Percentiles rank a stretch among this genome's conserved stretches.
These are phyloP conservation scores for Rhodosporidiobolus odoratus DNA, from an alignment of 768 basidiomycete genomes.

Conservation along the genomic window DNA sequence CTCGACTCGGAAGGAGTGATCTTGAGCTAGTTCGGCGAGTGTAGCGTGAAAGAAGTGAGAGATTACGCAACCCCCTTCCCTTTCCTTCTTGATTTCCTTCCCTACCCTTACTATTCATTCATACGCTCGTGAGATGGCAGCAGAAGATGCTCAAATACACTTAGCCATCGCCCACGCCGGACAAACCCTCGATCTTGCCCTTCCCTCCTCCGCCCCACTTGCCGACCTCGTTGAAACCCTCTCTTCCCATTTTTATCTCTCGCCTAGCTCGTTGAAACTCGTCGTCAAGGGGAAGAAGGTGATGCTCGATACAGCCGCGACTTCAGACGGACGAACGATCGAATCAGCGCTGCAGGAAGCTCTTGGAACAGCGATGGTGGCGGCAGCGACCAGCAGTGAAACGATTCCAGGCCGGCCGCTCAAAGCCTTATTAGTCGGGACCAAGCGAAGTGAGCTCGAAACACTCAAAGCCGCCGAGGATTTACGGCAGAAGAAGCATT, in stretches of 20 bases:
- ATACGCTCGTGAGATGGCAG: background rate
- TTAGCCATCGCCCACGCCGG: slow-evolving; percentile 12
- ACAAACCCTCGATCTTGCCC: slow-evolving; percentile 9
- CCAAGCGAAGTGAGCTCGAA: background rate
- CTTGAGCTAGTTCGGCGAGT: background rate
- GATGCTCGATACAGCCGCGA: background rate
- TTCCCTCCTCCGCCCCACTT: background rate
- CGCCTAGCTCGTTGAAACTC: slow-evolving; percentile 24
- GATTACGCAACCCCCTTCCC: background rate
- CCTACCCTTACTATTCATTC: background rate
- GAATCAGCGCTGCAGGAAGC: background rate
- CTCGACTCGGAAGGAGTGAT: too few species aligned
- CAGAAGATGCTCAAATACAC: background rate
- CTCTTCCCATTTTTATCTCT: slow-evolving; percentile 9
- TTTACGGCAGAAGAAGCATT: slow-evolving; percentile 25
- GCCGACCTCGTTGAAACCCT: slow-evolving; percentile 3
- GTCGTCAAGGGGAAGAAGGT: slow-evolving; percentile 34
- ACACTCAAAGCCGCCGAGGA: slow-evolving; percentile 6
- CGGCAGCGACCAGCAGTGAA: background rate
- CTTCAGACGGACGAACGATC: background rate
- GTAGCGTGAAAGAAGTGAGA: background rate
- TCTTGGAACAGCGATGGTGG: background rate
- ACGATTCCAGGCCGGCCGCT: background rate
- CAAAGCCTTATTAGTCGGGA: slow-evolving; percentile 37
- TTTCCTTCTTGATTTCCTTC: background rate